Base-by-base conservation (phyloP, 306 rosid genomes). In the Fragaria vesca region DNA sequence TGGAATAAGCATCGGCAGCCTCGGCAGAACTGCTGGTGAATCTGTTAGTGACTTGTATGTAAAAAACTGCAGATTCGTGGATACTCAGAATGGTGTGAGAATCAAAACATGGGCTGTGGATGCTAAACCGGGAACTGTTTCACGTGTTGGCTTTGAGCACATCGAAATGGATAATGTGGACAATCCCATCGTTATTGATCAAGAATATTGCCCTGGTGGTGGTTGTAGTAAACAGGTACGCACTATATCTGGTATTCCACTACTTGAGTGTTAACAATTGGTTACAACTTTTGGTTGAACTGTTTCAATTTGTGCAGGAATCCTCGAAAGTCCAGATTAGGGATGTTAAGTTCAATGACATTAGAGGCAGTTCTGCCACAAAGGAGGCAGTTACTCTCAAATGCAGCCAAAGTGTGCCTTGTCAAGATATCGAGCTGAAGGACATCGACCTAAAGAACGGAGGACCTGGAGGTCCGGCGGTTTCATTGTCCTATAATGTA, bases 121-220 rank as follows among this genome's bases (percentile, higher is more conserved):
- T 9, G 54, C 82, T 1, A 13, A 40, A 21, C 18, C 80, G 4
- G 55, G 82, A 38, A 61, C 8, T 26, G 78, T 81, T 46, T 68
- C 74, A 13, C 54, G 79, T 7, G 21, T 81, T 13, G 24, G 66
- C 0, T 78, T 73, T 26, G 45, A 74, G 7, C 15, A 84, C 17
- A 38, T 84, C 36, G 46, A 18, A 6, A 70, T 81, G 81, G 40
- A 8, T 6, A 34, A 62, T 71, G 83, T 77, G 52, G 1, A 36
- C 2, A 78, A 81, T 32, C 87, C 87, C 9, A 78, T 84, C 30
- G 17, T 84, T 74, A 81, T 81, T 16, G 85, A 86, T 36, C 87
- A 86, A 12, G 69, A 74, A n/a, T 86, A 86, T 42, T 80, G 89
- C 61, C 89, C 85, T 16, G 4, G 60, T 2, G 24, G 66, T 1